Evolutionary conservation across 441 rosid species (phyloP), one percentile per base, ranked within the genome.

Genomic region (Arabidopsis hybrid): DNA sequence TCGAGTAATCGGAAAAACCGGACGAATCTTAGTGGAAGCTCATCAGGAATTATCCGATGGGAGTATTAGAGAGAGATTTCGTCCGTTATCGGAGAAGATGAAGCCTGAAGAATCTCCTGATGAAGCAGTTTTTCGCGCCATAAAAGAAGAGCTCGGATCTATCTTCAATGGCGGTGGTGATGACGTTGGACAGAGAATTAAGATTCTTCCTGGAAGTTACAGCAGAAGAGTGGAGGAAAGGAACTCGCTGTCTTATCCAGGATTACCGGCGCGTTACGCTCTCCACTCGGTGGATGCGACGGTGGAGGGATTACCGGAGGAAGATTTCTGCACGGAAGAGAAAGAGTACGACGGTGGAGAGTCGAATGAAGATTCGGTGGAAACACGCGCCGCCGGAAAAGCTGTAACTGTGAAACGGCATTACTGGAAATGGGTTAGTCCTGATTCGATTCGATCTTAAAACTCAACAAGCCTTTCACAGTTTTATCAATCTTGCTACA

Each of bases 31-130:
- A 12, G 75, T 94, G 31, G 99, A 94, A 73, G 83, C 92, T 5
- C 91, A 71, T 8, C 99, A 92, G 75, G 93, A 94, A 61, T 51
- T 94, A 16, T 90, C 97, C 1, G 95, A 94, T 18, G 97, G 97
- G 6, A 83, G 79, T 40, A 77, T 86, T 10, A 80, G 97, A 72
- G 73, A 81, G 47, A 86, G 97, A 59, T 74, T 65, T 57, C 87
- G 95, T 35, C 97, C 96, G 8, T 75, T 94, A 73, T 83, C 94
- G 17, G 97, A 94, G 89, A 94, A 94, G 71, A 94, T 92, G 97
- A 94, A 94, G 71, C 92, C 91, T 4, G 64, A 71, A 11, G 99
- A 94, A 75, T 69, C 83, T 6, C 86, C 87, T 1, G 89, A 90
- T 45, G 82, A 81, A 49, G 92, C 97, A 0, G 88, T 80, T 0